These are phyloP conservation scores for Emiliania huxleyi DNA, from an alignment of 78 protist genomes.

Conservation along the genomic window DNA sequence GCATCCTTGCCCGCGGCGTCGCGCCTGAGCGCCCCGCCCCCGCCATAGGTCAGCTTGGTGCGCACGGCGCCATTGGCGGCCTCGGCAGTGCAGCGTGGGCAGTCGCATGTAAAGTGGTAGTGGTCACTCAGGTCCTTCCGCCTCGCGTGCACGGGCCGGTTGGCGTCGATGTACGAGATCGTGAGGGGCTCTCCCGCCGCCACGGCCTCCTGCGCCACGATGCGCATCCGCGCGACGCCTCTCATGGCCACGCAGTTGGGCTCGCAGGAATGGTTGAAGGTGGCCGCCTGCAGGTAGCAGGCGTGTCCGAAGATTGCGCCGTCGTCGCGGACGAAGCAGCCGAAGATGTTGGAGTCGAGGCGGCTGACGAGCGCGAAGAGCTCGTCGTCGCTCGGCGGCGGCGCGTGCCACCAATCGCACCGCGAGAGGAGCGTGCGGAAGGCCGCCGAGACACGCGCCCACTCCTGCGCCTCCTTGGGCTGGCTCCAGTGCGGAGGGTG, in stretches of 20 bases:
- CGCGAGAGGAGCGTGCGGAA: not conserved
- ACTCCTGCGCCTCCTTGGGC: not conserved
- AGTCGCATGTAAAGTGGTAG: not conserved
- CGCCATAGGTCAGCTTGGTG: too few relatives aligned
- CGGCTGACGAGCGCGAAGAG: not conserved
- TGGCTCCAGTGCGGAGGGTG: not conserved
- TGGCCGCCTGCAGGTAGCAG: not conserved
- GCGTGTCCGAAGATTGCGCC: not conserved
- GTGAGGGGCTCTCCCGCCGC: not conserved
- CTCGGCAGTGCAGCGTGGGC: not conserved
- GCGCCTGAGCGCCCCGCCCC: too few relatives aligned
- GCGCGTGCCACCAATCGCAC: not conserved
- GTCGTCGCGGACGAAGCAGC: not conserved
- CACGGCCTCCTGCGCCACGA: not conserved
- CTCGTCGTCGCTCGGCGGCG: not conserved
- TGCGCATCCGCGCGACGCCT: not conserved
- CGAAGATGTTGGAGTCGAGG: not conserved
- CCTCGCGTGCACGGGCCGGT: not conserved
- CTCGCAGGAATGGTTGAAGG: not conserved
- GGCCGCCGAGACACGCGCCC: not conserved
- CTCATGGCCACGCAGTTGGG: not conserved
- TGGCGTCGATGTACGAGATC: not conserved
- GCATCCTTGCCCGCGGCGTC: too few relatives aligned
- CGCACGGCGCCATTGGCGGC: too few relatives aligned
- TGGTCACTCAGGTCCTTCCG: not conserved